These are phyloP conservation scores for Mycena leptocephala DNA, from an alignment of 768 basidiomycete genomes.

Conservation along the genomic window DNA sequence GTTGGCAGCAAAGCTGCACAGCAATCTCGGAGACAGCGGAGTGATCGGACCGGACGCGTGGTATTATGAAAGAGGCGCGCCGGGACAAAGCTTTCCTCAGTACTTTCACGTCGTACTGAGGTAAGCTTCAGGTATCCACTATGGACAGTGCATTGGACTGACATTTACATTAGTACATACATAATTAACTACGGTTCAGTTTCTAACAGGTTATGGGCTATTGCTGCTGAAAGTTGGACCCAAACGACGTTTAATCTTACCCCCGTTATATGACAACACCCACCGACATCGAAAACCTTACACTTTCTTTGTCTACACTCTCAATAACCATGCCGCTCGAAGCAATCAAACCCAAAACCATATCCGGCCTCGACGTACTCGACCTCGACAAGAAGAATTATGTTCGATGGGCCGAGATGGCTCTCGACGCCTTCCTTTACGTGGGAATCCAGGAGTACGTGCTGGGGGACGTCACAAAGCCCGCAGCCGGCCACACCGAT, in stretches of 20 bases:
- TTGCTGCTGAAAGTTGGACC: conserved; percentile 5
- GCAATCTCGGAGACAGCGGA: too few species aligned
- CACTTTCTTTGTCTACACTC: background rate
- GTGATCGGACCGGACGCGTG: too few species aligned
- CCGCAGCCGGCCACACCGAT: background rate
- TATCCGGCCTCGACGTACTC: background rate
- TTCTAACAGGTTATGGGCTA: conserved; percentile 21
- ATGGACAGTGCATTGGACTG: too few species aligned
- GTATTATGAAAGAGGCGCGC: too few species aligned
- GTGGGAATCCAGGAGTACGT: background rate
- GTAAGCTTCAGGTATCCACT: too few species aligned
- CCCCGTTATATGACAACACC: background rate
- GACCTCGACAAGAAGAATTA: conserved; percentile 4
- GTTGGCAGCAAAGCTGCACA: too few species aligned
- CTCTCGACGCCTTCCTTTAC: background rate
- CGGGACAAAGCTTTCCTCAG: too few species aligned
- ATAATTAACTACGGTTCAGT: background rate
- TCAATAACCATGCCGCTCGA: conserved; percentile 2
- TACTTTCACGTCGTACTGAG: too few species aligned
- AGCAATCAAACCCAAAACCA: background rate
- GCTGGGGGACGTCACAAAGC: background rate
- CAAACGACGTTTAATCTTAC: background rate
- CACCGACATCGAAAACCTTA: background rate
- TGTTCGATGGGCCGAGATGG: background rate
- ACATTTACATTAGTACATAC: too few species aligned